These are phyloP conservation scores for Phoma sp. DNA, from an alignment of 2,329 filamentous ascomycete genomes.

Conservation along the genomic window DNA sequence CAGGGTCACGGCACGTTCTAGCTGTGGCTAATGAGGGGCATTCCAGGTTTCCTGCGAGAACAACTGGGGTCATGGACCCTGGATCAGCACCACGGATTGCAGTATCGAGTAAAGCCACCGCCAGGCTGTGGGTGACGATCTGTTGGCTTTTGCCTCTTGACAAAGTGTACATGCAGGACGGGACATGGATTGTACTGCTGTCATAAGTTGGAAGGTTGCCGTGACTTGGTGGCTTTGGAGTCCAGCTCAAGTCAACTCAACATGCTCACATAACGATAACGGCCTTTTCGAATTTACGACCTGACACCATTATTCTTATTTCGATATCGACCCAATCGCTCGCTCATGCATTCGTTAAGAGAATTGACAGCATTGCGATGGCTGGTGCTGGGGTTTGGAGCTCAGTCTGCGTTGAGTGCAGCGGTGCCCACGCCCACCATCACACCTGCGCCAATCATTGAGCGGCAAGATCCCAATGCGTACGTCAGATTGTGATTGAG, in stretches of 20 bases:
- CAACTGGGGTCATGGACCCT: conserved; percentile 31
- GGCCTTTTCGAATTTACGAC: conserved; percentile 13
- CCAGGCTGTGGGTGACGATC: conserved; percentile 33
- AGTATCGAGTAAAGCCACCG: conserved; percentile 19
- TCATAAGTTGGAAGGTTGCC: conserved; percentile 20
- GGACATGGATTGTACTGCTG: conserved; percentile 18
- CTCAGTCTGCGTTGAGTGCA: conserved; percentile 19
- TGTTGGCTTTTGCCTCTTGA: conserved; percentile 28
- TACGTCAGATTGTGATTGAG: conserved; percentile 22
- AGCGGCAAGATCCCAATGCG: conserved; percentile 40
- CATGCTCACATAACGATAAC: conserved; percentile 23
- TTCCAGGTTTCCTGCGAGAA: conserved; percentile 13
- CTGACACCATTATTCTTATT: conserved; percentile 10
- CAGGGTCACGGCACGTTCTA: conserved; percentile 12
- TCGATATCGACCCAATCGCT: conserved; percentile 1
- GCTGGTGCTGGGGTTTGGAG: conserved; percentile 17
- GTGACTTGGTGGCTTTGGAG: conserved; percentile 4
- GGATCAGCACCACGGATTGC: conserved; percentile 29
- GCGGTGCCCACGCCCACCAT: conserved; percentile 29
- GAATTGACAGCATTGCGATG: conserved; percentile 18
- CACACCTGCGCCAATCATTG: conserved; percentile 37
- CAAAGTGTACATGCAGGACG: conserved; percentile 20
- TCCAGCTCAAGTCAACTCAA: conserved; percentile 13
- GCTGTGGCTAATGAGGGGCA: conserved; percentile 41
- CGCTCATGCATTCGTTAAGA: conserved; percentile 36